These are phyloP conservation scores for Huntiella omanensis DNA, from an alignment of 2,329 filamentous ascomycete genomes.

Conservation along the genomic window DNA sequence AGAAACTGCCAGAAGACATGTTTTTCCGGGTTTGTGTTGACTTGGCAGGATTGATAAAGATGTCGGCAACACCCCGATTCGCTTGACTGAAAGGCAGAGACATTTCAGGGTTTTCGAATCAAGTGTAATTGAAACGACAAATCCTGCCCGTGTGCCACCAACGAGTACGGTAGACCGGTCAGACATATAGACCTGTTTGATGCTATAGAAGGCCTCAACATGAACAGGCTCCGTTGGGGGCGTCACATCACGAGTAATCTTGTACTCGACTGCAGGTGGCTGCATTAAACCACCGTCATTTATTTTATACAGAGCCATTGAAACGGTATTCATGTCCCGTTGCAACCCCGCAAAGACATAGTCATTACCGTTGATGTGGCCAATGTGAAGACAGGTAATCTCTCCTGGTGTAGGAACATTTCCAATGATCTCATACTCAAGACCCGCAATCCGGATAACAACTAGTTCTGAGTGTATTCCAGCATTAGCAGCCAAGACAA, in stretches of 20 bases:
- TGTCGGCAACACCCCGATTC: conserved; percentile 20
- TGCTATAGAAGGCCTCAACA: conserved; percentile 28
- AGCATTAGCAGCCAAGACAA: conserved; percentile 25
- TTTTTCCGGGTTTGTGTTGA: background rate
- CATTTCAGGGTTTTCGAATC: conserved; percentile 1
- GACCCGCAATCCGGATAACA: conserved; percentile 2
- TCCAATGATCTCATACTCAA: background rate
- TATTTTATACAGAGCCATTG: conserved; percentile 7
- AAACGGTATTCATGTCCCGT: conserved; percentile 5
- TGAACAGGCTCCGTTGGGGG: conserved; percentile 8
- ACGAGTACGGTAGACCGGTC: conserved; percentile 19
- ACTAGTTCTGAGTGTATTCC: background rate
- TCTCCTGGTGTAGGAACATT: conserved; percentile 18
- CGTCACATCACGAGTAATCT: background rate
- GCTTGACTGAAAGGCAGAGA: conserved; percentile 5
- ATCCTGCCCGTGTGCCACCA: conserved; percentile 32
- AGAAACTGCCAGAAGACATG: conserved; percentile 27
- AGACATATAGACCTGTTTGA: conserved; percentile 19
- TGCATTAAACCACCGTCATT: background rate
- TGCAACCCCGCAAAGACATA: conserved; percentile 17
- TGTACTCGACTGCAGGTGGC: conserved; percentile 4
- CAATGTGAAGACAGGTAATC: conserved; percentile 27
- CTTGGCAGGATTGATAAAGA: conserved; percentile 1
- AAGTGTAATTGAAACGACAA: conserved; percentile 24
- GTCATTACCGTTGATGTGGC: conserved; percentile 13